Evolutionary conservation across 192 early-diverging fungal genomes (phyloP).

Genomic region (Backusella liffmaniae): DNA sequence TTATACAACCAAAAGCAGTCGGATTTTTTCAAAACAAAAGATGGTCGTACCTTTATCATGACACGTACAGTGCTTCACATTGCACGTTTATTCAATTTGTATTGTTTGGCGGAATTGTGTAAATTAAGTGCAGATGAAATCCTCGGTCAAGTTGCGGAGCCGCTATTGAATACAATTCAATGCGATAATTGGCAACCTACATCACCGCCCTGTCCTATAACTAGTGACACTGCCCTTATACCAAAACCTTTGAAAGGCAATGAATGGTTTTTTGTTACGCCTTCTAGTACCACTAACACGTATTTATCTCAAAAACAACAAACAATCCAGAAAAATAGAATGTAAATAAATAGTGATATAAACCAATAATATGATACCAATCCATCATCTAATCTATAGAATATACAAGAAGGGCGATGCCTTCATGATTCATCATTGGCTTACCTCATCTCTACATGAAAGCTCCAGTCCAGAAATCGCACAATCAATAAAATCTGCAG

Average conservation of each 20-base stretch:
- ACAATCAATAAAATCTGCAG: slow-evolving; percentile 4
- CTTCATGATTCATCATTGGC: not conserved
- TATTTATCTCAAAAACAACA: not conserved
- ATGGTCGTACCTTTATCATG: not conserved
- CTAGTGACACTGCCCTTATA: not conserved
- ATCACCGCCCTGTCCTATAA: not conserved
- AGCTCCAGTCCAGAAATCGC: not conserved
- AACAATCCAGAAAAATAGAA: slow-evolving; percentile 9
- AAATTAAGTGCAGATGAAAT: slow-evolving; percentile 17
- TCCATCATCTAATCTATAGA: not conserved
- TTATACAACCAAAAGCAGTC: not conserved
- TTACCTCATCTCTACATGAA: not conserved
- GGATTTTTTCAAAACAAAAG: slow-evolving; percentile 1
- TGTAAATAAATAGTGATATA: not conserved
- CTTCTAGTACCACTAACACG: not conserved
- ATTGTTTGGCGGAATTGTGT: slow-evolving; percentile 25
- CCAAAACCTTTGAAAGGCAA: not conserved
- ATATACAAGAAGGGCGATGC: not conserved
- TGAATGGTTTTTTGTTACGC: slow-evolving; percentile 9
- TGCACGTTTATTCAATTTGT: slow-evolving; percentile 13
- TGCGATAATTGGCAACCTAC: slow-evolving; percentile 7
- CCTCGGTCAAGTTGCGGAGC: slow-evolving; percentile 12
- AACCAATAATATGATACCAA: not conserved
- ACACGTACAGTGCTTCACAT: not conserved
- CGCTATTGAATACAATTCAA: slow-evolving; percentile 9